Evolutionary conservation across 805 yeast species (phyloP), one percentile per base, ranked within the genome.

Genomic region (Sungouiella blattae): DNA sequence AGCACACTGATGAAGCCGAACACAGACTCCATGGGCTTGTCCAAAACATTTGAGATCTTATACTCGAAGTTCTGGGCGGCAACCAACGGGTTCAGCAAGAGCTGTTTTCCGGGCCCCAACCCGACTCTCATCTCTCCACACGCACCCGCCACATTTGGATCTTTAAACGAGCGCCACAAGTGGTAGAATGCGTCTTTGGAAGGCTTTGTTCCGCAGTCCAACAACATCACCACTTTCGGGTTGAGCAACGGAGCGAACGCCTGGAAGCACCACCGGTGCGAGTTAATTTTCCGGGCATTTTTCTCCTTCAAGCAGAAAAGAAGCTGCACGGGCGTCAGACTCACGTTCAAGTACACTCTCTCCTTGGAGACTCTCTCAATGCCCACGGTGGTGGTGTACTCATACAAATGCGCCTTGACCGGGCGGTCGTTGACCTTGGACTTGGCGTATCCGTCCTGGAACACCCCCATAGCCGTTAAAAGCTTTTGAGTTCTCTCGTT

Each of bases 61-160:
- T 93, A 93, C 58, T 91, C 98, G 59, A 93, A 91, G 60, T 91
- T 91, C 59, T 93, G 98, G 0, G 97, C 94, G 3, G 98, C 96
- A 7, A 91, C 91, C 37, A 91, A 62, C 6, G 98, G 98, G 55
- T 91, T 91, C 11, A 80, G 45, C 28, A 91, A 64, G 24, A 71
- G 53, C 17, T 50, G 50, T 18, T 39, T 40, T 11, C 64, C 60
- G 30, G 66, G 67, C 2, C 98, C 97, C 35, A 89, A 64, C 58
- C 83, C 80, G 0, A 93, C 94, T 45, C 79, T 82, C 61, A 93
- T 91, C 57, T 93, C 98, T 36, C 98, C 98, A 76, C 98, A 91
- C 1, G 97, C 95, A 26, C 98, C 98, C 2, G 95, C 98, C 14
- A 91, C 94, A 35, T 78, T 75, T 2, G 87, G 83, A 50, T 75